Evolutionary conservation across 1,284 basidiomycete genomes (phyloP).

Genomic region (Trichosporon ovoides): DNA sequence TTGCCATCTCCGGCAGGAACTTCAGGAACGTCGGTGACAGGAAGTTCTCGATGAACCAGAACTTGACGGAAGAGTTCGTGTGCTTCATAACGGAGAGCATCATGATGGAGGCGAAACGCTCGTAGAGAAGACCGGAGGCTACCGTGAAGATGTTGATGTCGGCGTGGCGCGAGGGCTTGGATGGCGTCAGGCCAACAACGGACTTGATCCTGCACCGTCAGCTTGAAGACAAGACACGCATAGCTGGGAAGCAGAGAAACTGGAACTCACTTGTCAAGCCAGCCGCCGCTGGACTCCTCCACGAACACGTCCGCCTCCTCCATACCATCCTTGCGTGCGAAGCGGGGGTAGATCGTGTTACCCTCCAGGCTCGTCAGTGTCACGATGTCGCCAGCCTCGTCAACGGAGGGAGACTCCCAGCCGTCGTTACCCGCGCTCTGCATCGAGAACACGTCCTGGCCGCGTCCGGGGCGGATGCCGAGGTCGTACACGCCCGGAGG

Average conservation of each 20-base stretch:
- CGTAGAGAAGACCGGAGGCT: slow-evolving; percentile 90
- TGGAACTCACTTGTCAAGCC: slow-evolving; percentile 36
- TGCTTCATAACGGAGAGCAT: slow-evolving; percentile 90
- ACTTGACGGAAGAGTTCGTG: slow-evolving; percentile 89
- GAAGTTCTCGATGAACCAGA: slow-evolving; percentile 99
- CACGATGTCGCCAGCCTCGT: slow-evolving; percentile 61
- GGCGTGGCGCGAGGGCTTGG: slow-evolving; percentile 52
- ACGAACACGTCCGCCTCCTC: slow-evolving; percentile 71
- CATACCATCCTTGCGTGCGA: slow-evolving; percentile 68
- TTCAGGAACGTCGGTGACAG: slow-evolving; percentile 94
- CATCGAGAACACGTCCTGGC: slow-evolving; percentile 72
- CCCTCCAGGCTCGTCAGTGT: slow-evolving; percentile 82
- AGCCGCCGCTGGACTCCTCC: slow-evolving; percentile 9
- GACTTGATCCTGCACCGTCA: slow-evolving; percentile 31
- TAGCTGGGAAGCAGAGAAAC: too few relatives aligned
- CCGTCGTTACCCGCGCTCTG: slow-evolving; percentile 78
- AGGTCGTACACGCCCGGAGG: slow-evolving; percentile 81
- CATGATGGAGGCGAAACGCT: slow-evolving; percentile 99
- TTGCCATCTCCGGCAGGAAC: slow-evolving; percentile 87
- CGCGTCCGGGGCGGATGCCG: slow-evolving; percentile 73
- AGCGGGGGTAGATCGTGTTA: slow-evolving; percentile 75
- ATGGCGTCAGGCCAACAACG: slow-evolving; percentile 33
- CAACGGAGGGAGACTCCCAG: slow-evolving; percentile 68
- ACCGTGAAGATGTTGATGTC: slow-evolving; percentile 99
- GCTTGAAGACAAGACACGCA: neutral